phyloP scores from a whole-genome alignment of 2,329 filamentous ascomycete species.

The Bipolaris victoriae region DNA sequence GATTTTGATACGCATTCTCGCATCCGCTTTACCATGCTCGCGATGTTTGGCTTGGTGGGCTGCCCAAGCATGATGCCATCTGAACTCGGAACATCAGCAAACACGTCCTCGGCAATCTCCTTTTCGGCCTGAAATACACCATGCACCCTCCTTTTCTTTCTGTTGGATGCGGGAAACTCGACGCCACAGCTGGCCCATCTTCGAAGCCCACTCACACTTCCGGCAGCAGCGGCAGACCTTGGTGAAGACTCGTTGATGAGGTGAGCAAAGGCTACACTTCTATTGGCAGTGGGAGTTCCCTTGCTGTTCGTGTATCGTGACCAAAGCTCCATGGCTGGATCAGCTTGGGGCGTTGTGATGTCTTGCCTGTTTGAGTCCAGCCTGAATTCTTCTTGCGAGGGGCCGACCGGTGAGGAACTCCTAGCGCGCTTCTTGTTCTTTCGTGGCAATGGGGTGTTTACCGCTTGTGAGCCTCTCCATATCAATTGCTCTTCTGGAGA shows the following conservation, averaged over 20 bases:
- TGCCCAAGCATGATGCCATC: constrained; percentile 37
- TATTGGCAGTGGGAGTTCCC: constrained; percentile 45
- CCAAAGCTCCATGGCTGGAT: constrained; percentile 57
- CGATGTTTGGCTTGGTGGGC: constrained; percentile 37
- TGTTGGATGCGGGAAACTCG: constrained; percentile 53
- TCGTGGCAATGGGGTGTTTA: constrained; percentile 50
- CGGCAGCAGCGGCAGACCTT: constrained; percentile 52
- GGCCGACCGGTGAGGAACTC: constrained; percentile 54
- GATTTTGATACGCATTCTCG: constrained; percentile 51
- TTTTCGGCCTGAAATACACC: constrained; percentile 42
- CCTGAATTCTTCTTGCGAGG: constrained; percentile 48
- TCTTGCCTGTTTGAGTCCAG: constrained; percentile 31
- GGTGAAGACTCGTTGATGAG: constrained; percentile 56
- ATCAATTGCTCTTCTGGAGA: constrained; percentile 67
- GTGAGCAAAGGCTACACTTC: constrained; percentile 51
- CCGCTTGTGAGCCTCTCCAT: constrained; percentile 60
- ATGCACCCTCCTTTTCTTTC: constrained; percentile 51
- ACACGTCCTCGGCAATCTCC: constrained; percentile 35
- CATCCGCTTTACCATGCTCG: constrained; percentile 52
- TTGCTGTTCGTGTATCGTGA: constrained; percentile 52
- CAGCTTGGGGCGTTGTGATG: constrained; percentile 53
- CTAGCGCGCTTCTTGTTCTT: constrained; percentile 54
- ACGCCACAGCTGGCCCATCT: constrained; percentile 59
- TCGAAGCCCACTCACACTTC: constrained; percentile 54
- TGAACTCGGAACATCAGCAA: constrained; percentile 40